These are phyloP conservation scores for Cryphonectria carpinicola DNA, from an alignment of 2,329 filamentous ascomycete genomes.

Conservation along the genomic window DNA sequence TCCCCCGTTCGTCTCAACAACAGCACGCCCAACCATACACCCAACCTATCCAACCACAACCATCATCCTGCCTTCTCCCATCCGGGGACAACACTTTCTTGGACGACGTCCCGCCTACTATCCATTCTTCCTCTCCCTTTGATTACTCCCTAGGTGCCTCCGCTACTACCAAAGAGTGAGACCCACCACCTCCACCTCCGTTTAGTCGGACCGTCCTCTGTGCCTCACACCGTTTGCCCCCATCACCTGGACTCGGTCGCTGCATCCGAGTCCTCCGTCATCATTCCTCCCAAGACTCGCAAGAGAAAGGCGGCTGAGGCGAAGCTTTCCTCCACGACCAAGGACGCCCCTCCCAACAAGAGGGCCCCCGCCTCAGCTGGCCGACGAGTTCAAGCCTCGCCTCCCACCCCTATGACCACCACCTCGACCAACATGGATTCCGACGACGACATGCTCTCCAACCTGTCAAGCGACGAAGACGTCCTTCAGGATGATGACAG, in stretches of 20 bases:
- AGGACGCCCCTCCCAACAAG: constrained; percentile 53
- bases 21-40: not conserved
- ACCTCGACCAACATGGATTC: constrained; percentile 78
- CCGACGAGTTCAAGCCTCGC: constrained; percentile 47
- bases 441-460: constrained; percentile 91
- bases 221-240: constrained; percentile 1
- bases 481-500: constrained; percentile 73
- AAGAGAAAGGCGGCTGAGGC: constrained; percentile 70
- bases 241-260: constrained; percentile 26
- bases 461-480: constrained; percentile 76
- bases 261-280: constrained; percentile 40
- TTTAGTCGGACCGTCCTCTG: constrained; percentile 10
- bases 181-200: not conserved
- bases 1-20: constrained; percentile 12
- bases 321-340: constrained; percentile 54
- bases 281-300: constrained; percentile 62
- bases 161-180: not conserved
- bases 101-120: not conserved
- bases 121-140: not conserved
- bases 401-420: constrained; percentile 62
- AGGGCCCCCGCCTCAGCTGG: constrained; percentile 59
- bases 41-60: constrained; percentile 10
- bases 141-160: not conserved
- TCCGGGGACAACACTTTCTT: not conserved
- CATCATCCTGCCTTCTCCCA: not conserved